Conservation (phyloP, 768 basidiomycete genomes). For the Daedaleopsis sinensis region DNA sequence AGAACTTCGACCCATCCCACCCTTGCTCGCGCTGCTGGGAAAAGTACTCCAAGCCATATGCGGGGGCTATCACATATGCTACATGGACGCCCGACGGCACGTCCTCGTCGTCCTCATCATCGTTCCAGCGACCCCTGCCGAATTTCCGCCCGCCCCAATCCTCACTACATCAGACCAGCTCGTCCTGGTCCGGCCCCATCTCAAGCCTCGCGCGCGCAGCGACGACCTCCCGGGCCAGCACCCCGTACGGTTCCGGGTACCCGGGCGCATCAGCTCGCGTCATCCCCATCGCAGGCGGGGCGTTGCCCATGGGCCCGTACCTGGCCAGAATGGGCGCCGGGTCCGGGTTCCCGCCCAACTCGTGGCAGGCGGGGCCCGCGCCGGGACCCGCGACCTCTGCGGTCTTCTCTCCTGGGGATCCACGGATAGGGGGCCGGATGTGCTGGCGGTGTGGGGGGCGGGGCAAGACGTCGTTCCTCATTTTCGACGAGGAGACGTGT, state of each 20-base stretch:
- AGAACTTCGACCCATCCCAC: constrained; percentile 62
- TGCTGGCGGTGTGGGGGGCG: constrained; percentile 70
- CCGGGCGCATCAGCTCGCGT: constrained; percentile 21
- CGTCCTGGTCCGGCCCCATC: constrained; percentile 7
- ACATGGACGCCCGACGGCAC: constrained; percentile 34
- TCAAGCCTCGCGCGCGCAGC: constrained; percentile 8
- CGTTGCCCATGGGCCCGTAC: constrained; percentile 23
- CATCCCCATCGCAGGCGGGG: constrained; percentile 26
- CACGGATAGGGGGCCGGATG: constrained; percentile 63
- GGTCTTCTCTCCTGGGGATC: constrained; percentile 63
- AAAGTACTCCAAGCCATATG: constrained; percentile 63
- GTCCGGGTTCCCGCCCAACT: constrained; percentile 15
- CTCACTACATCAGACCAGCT: constrained; percentile 8
- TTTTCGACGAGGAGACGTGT: constrained; percentile 60
- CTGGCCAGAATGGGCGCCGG: constrained; percentile 16
- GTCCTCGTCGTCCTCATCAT: constrained; percentile 2
- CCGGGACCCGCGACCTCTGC: constrained; percentile 20
- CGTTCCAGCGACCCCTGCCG: constrained; percentile 27
- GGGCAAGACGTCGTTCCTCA: constrained; percentile 52
- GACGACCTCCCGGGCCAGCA: constrained; percentile 13
- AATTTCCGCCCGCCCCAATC: constrained; percentile 22
- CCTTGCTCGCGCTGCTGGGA: constrained; percentile 80
- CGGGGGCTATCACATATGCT: constrained; percentile 61
- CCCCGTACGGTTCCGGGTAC: constrained; percentile 5
- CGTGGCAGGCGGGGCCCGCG: constrained; percentile 4